A percentile compares a stretch with the other conserved stretches of the same genome.
These are phyloP conservation scores for Rhododendron ferrugineum DNA, from an alignment of 148 eudicot genomes.

Conservation along the genomic window DNA sequence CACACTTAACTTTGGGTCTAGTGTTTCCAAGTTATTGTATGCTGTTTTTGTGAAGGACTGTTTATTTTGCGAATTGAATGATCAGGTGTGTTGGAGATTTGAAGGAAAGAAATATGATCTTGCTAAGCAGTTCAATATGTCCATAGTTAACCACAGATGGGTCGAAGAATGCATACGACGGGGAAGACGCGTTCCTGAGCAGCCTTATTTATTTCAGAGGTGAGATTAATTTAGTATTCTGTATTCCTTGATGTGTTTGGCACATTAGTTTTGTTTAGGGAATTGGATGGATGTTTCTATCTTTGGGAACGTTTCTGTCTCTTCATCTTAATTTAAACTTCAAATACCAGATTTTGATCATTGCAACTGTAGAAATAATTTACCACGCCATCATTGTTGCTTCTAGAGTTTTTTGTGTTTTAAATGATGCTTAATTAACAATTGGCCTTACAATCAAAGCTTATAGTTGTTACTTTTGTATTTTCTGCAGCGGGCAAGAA, in stretches of 20 bases:
- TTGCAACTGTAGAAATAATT: background rate
- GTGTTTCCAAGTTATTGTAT: background rate
- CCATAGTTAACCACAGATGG: conserved; percentile 80
- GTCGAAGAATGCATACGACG: conserved; percentile 68
- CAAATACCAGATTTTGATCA: background rate
- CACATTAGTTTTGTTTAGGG: background rate
- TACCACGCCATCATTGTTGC: background rate
- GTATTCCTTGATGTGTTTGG: background rate
- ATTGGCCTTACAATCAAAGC: background rate
- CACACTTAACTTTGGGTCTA: background rate
- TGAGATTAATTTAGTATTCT: conserved; percentile 15
- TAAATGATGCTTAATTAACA: background rate
- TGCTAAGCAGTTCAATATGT: conserved; percentile 53
- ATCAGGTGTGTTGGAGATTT: conserved; percentile 82
- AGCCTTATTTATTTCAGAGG: conserved; percentile 56
- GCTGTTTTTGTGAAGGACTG: background rate
- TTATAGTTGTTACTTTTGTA: background rate
- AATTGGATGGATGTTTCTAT: background rate
- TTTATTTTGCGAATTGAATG: background rate
- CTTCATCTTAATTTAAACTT: background rate
- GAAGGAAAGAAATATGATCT: conserved; percentile 68
- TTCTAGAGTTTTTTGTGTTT: background rate
- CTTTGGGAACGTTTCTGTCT: background rate
- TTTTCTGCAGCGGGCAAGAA: conserved; percentile 61
- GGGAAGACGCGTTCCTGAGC: conserved; percentile 62